phyloP scores from a whole-genome alignment of 345 rosid species.

The Orychophragmus violaceus region DNA sequence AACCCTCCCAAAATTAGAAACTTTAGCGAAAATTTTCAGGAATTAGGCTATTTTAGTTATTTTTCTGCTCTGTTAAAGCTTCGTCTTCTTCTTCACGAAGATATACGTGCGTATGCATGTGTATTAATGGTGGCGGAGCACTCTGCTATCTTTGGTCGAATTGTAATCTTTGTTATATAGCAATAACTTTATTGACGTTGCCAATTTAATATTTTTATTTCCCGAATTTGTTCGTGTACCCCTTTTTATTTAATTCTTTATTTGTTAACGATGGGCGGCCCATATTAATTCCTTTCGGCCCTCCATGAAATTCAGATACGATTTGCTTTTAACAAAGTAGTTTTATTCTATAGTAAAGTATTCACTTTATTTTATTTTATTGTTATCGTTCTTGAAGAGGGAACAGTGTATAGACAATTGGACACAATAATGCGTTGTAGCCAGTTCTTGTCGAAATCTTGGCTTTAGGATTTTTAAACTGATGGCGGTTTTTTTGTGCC shows the following conservation, averaged over 20 bases:
- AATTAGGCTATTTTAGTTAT: conserved; percentile 11
- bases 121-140: conserved; percentile 17
- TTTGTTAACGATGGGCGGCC: too few species aligned
- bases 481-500: neutral
- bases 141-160: conserved; percentile 12
- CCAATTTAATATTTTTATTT: conserved; percentile 2
- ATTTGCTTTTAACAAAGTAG: neutral
- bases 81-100: neutral
- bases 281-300: conserved; percentile 19
- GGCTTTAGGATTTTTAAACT: neutral
- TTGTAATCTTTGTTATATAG: neutral
- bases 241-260: too few species aligned
- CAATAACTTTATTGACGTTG: neutral
- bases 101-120: conserved; percentile 18
- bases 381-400: neutral
- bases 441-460: conserved; percentile 17
- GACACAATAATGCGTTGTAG: neutral
- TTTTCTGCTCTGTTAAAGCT: neutral
- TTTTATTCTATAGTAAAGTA: neutral
- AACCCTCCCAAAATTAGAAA: conserved; percentile 19
- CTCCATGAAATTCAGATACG: neutral
- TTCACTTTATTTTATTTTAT: neutral
- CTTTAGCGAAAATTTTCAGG: neutral
- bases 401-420: conserved; percentile 7
- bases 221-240: neutral